These are phyloP conservation scores for Blastomyces parvus DNA, from an alignment of 2,329 filamentous ascomycete species.

Conservation along the genomic window DNA sequence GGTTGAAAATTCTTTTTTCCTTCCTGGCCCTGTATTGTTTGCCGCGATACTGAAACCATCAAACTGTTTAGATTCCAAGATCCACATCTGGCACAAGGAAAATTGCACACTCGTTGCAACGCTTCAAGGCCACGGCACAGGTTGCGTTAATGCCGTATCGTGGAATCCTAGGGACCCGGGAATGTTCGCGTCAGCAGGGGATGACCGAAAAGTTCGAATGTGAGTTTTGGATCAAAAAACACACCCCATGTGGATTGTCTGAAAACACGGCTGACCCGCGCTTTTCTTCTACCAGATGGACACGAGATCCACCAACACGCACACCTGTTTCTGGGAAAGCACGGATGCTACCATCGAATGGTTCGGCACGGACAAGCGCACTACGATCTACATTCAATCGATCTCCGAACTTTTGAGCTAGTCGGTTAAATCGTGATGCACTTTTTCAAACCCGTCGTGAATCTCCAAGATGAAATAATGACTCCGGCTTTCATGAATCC, in stretches of 20 bases:
- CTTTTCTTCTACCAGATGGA: slow-evolving; percentile 25
- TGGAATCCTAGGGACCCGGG: slow-evolving; percentile 80
- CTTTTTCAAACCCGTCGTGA: neutral
- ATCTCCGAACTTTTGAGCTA: slow-evolving; percentile 16
- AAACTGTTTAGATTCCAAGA: slow-evolving; percentile 46
- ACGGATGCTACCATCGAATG: slow-evolving; percentile 26
- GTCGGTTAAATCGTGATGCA: neutral
- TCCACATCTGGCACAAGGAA: slow-evolving; percentile 87
- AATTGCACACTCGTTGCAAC: slow-evolving; percentile 67
- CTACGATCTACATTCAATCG: slow-evolving; percentile 31
- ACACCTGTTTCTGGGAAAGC: slow-evolving; percentile 22
- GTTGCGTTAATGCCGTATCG: slow-evolving; percentile 73
- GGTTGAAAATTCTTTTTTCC: slow-evolving; percentile 18
- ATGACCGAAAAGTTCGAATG: slow-evolving; percentile 79
- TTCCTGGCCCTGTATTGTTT: neutral
- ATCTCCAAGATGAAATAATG: neutral
- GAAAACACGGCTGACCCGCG: neutral
- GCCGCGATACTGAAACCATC: slow-evolving; percentile 17
- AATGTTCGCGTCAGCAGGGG: slow-evolving; percentile 84
- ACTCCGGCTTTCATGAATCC: neutral
- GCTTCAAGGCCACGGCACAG: slow-evolving; percentile 58
- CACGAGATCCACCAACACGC: slow-evolving; percentile 23
- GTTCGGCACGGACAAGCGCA: slow-evolving; percentile 33
- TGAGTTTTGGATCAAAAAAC: slow-evolving; percentile 41
- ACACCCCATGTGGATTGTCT: no score